These are phyloP conservation scores for Brassica rapa DNA, from an alignment of 345 rosid genomes.

Conservation along the genomic window DNA sequence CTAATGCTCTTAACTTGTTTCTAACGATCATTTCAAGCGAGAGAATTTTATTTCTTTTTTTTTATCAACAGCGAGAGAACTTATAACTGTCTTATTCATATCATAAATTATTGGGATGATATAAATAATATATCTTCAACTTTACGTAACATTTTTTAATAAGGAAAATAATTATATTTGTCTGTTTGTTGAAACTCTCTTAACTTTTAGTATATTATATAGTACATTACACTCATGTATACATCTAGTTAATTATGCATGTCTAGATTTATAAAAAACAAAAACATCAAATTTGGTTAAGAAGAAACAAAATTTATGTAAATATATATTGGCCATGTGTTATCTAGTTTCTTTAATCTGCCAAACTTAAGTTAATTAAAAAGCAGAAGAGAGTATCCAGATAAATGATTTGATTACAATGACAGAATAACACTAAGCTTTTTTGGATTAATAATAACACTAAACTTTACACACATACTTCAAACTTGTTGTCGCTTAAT, in stretches of 20 bases:
- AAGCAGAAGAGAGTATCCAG: not conserved
- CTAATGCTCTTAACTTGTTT: constrained; percentile 27
- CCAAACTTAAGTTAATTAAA: not conserved
- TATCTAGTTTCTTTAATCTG: not conserved
- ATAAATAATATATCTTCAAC: not conserved
- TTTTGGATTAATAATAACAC: not conserved
- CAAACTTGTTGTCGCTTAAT: not conserved
- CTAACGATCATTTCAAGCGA: constrained; percentile 32
- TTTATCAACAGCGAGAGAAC: constrained; percentile 15
- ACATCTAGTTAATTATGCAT: not conserved
- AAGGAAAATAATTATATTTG: not conserved
- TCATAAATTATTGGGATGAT: constrained; percentile 12
- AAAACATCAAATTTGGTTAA: not conserved
- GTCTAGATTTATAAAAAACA: not conserved
- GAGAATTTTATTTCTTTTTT: not conserved
- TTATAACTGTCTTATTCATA: constrained; percentile 30
- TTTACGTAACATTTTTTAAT: constrained; percentile 23
- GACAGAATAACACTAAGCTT: not conserved
- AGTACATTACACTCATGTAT: too few relatives aligned
- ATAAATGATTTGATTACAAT: not conserved
- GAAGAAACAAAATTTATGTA: not conserved
- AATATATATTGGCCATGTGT: constrained; percentile 21
- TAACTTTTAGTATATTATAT: too few relatives aligned
- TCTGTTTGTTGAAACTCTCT: not conserved
- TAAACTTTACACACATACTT: not conserved